Conservation (phyloP, 192 early-diverging fungal species). For the Funneliformis mosseae region DNA sequence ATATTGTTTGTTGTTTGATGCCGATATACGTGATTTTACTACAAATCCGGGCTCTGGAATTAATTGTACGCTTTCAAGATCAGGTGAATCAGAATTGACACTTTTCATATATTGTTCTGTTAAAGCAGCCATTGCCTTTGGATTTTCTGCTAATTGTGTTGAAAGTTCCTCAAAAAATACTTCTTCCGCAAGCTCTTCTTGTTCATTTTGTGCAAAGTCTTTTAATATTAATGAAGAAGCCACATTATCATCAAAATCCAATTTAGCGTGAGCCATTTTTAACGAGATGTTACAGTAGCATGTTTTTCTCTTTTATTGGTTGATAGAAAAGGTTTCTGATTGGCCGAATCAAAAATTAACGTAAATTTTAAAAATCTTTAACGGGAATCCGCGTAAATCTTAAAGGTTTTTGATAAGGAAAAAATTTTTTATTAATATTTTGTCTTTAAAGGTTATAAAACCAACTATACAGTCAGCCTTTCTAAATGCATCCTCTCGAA, state of each 20-base stretch:
- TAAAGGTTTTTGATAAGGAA: no score
- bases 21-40: constrained; percentile 47
- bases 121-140: constrained; percentile 41
- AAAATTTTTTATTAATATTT: no score
- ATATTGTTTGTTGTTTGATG: constrained; percentile 36
- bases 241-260: neutral
- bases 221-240: neutral
- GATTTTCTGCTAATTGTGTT: constrained; percentile 44
- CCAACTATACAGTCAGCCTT: no score
- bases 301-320: no score
- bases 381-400: no score
- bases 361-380: no score
- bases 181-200: constrained; percentile 4
- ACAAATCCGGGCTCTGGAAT: constrained; percentile 59
- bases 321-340: no score
- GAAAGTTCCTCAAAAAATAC: constrained; percentile 7
- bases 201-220: neutral
- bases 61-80: constrained; percentile 34
- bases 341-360: no score
- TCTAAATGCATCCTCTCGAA: no score
- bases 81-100: neutral
- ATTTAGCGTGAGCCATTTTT: neutral
- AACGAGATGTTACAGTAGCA: no score
- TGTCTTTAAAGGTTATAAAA: no score
- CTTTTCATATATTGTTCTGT: constrained; percentile 37